Conservation (phyloP, 116 monocot genomes). For the Dioscorea cayenensis region DNA sequence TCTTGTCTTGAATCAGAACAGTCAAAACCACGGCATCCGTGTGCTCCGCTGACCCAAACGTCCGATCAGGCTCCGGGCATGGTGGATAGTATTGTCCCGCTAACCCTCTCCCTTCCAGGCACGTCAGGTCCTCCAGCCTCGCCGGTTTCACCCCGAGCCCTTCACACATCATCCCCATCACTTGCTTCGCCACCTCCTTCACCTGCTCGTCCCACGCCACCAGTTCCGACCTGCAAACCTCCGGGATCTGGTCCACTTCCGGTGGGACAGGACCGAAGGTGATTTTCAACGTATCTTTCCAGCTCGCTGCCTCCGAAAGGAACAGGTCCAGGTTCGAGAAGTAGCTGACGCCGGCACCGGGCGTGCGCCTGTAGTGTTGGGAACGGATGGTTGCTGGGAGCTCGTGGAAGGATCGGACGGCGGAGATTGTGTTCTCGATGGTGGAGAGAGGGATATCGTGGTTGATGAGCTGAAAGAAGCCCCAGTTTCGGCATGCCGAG, state of each 20-base stretch:
- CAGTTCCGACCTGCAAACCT: constrained; percentile 31
- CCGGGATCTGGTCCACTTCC: constrained; percentile 38
- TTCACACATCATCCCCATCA: constrained; percentile 57
- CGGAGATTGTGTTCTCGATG: constrained; percentile 18
- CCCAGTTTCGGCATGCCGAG: constrained; percentile 25
- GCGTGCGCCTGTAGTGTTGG: constrained; percentile 16
- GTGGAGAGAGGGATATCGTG: constrained; percentile 19
- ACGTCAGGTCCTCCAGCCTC: constrained; percentile 30
- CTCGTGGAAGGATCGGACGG: constrained; percentile 51
- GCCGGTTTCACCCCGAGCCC: constrained; percentile 40
- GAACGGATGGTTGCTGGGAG: constrained; percentile 25
- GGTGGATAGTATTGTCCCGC: constrained; percentile 75
- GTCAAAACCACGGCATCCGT: constrained; percentile 62
- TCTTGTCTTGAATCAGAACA: constrained; percentile 43
- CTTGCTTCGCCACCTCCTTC: constrained; percentile 12
- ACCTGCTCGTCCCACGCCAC: constrained; percentile 35
- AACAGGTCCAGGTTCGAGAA: constrained; percentile 63
- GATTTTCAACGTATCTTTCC: constrained; percentile 83
- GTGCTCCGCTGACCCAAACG: constrained; percentile 42
- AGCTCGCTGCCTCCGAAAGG: constrained; percentile 57
- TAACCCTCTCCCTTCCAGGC: constrained; percentile 40
- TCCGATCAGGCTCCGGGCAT: constrained; percentile 72
- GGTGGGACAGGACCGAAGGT: constrained; percentile 10
- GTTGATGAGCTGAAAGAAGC: constrained; percentile 62
- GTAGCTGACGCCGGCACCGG: constrained; percentile 16